Evolutionary conservation across 2,329 filamentous ascomycete genomes (phyloP), one percentile per base, ranked within the genome.

Genomic region (Aspergillus sp.): DNA sequence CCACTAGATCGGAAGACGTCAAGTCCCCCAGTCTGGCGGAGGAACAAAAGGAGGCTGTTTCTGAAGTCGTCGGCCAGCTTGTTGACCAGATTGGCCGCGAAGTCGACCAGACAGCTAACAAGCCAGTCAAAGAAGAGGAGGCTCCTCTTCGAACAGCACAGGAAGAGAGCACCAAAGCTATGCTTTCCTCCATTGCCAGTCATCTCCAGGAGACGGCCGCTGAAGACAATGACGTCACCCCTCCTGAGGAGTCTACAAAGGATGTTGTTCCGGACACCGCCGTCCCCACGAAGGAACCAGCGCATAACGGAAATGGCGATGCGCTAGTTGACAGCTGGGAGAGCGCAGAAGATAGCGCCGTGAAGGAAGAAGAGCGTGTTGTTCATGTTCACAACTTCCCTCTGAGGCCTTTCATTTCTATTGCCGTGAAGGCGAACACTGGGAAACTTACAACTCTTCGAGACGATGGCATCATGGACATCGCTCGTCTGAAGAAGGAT

Each of bases 311-410:
- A 19, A 73, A 77, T 39, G 69, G 72, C 40, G 70, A 77, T 33
- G 73, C 59, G n/a, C 48, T 90, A 37, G 86, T 82, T n/a, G 90
- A 95, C 52, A 90, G 84, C 68, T 95, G 90, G 90, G 90, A 95
- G 72, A 94, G 85, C 51, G 88, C 86, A 4, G 88, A 90, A 57
- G 80, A 80, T 43, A 59, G 60, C 37, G 78, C 81, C 30, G 86
- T 89, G 64, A 82, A 85, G 53, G 82, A 83, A 46, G 77, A 81
- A 40, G 68, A 79, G 4, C 71, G 76, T 37, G 76, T 82, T 27
- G 82, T 95, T 52, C 84, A 81, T 62, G 90, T 97, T 37, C 93
- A 88, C 73, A 95, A 95, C 66, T 95, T 98, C 66, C 93, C 93
- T 11, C 89, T 98, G 85, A 88, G 86, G 66, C 93, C 93, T 4